Percentiles rank a stretch among this genome's conserved stretches.
Conservation (phyloP, 139 green algal genomes). For the Coccomyxa sp. region DNA sequence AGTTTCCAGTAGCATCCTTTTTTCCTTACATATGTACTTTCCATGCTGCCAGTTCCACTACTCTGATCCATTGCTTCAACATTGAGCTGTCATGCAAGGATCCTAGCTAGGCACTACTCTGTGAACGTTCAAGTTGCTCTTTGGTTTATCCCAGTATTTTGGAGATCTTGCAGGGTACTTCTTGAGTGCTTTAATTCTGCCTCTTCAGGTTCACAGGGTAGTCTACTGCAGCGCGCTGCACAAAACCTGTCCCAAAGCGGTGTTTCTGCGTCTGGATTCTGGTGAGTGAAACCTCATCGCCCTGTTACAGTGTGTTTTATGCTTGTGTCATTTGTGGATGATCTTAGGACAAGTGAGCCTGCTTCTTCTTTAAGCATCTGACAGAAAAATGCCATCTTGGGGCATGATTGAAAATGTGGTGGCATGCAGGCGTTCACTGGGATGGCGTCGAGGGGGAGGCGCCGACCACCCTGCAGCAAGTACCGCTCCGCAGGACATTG, state of each 20-base stretch:
- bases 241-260: neutral
- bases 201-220: neutral
- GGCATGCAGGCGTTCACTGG: neutral
- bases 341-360: neutral
- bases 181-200: no score
- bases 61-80: no score
- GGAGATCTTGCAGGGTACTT: no score
- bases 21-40: no score
- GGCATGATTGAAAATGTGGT: neutral
- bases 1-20: no score
- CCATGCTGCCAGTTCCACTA: no score
- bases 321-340: neutral
- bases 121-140: no score
- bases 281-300: neutral
- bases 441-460: neutral
- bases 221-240: neutral
- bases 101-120: no score
- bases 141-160: no score
- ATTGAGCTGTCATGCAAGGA: no score
- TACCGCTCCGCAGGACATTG: neutral
- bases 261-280: neutral
- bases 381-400: neutral
- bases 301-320: neutral
- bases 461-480: neutral
- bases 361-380: neutral